phyloP scores from a whole-genome alignment of 768 basidiomycete species.

The Mycena capillaripes region DNA sequence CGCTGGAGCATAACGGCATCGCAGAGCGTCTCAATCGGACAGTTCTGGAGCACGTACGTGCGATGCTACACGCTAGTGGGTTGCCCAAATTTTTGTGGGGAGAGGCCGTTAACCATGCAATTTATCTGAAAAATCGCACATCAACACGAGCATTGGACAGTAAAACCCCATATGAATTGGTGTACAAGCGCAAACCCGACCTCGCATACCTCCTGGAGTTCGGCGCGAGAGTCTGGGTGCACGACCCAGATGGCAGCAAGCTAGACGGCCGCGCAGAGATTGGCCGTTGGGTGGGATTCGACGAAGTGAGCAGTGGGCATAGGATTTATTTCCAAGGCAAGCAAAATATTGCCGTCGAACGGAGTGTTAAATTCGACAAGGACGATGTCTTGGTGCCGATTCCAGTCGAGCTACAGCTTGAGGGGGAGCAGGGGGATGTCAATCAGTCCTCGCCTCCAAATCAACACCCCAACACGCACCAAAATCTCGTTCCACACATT shows the following conservation, averaged over 20 bases:
- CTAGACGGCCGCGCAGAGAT: slow-evolving; percentile 41
- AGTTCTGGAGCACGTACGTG: slow-evolving; percentile 45
- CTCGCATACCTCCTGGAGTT: slow-evolving; percentile 38
- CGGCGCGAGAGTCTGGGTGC: slow-evolving; percentile 42
- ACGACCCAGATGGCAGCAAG: slow-evolving; percentile 40
- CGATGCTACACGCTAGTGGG: slow-evolving; percentile 45
- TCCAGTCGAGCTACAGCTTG: slow-evolving; percentile 31
- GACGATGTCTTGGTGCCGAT: slow-evolving; percentile 30
- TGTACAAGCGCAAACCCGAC: slow-evolving; percentile 40
- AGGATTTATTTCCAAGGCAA: slow-evolving; percentile 47
- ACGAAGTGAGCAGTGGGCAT: slow-evolving; percentile 48
- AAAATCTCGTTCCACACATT: not conserved
- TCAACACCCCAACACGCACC: slow-evolving; percentile 4
- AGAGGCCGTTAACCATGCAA: slow-evolving; percentile 43
- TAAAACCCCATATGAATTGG: slow-evolving; percentile 42
- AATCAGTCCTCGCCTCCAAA: slow-evolving; percentile 28
- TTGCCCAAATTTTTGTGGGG: slow-evolving; percentile 52
- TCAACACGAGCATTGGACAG: slow-evolving; percentile 39
- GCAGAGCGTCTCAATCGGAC: slow-evolving; percentile 53
- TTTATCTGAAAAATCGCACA: slow-evolving; percentile 24
- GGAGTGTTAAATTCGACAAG: slow-evolving; percentile 43
- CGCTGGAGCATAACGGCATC: slow-evolving; percentile 54
- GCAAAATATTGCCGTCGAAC: slow-evolving; percentile 44
- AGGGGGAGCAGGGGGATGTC: slow-evolving; percentile 38
- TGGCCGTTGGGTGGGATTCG: slow-evolving; percentile 53